phyloP scores from a whole-genome alignment of 2,329 filamentous ascomycete species.

The Magnaporthiopsis rhizophila region DNA sequence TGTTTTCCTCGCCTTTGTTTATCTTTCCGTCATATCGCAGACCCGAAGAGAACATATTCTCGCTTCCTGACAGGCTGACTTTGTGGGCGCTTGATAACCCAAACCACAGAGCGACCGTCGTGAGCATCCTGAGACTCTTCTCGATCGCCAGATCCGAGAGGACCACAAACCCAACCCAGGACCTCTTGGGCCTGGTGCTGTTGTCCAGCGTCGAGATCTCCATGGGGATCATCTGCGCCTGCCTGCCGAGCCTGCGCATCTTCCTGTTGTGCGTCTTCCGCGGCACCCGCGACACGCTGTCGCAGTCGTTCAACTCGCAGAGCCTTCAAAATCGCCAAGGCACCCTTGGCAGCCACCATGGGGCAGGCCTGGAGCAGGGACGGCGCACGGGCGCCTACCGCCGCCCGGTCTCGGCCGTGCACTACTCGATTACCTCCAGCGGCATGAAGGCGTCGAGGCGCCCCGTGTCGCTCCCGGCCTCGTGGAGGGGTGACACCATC shows the following conservation, averaged over 20 bases:
- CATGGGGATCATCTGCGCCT: background rate
- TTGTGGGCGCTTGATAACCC: no score
- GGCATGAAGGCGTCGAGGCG: background rate
- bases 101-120: background rate
- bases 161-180: background rate
- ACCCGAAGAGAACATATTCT: no score
- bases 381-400: no score
- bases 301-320: background rate
- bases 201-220: background rate
- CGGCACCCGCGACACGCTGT: background rate
- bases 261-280: background rate
- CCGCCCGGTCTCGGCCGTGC: background rate
- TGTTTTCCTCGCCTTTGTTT: no score
- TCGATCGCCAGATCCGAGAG: background rate
- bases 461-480: background rate
- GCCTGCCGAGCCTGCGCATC: background rate
- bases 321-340: background rate
- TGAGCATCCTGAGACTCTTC: background rate
- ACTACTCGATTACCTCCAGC: background rate
- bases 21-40: no score
- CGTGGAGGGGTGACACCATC: background rate
- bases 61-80: no score
- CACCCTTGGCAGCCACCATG: no score
- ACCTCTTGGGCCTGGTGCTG: background rate
- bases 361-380: no score